Evolutionary conservation across 108 stramenopile species (phyloP).

Genomic region (Skeletonema marinoi): DNA sequence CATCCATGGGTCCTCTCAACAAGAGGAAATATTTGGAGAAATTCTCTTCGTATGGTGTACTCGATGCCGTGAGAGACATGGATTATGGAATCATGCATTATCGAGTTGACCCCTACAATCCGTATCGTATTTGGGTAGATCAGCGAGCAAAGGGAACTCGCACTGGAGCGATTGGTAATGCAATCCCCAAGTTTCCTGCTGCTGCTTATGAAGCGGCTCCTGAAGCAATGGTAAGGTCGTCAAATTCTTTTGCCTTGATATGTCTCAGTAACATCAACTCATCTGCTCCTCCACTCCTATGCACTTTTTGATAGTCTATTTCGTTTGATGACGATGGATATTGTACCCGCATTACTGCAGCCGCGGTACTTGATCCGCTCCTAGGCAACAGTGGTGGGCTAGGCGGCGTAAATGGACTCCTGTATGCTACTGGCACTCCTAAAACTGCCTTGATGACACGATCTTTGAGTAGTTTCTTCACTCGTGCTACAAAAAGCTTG

Average conservation of each 20-base stretch:
- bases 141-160: slow-evolving; percentile 38
- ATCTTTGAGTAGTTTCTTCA: slow-evolving; percentile 1
- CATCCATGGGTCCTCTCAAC: slow-evolving; percentile 35
- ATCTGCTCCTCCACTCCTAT: neutral
- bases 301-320: slow-evolving; percentile 20
- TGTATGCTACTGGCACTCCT: slow-evolving; percentile 57
- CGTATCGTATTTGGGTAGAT: slow-evolving; percentile 69
- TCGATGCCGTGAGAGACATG: slow-evolving; percentile 48
- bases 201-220: slow-evolving; percentile 52
- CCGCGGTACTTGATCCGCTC: slow-evolving; percentile 59
- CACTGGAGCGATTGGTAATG: slow-evolving; percentile 31
- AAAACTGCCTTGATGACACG: slow-evolving; percentile 1
- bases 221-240: slow-evolving; percentile 39
- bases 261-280: neutral
- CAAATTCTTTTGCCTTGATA: neutral
- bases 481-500: slow-evolving; percentile 12
- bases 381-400: slow-evolving; percentile 66
- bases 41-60: slow-evolving; percentile 41
- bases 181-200: neutral
- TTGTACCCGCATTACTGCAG: slow-evolving; percentile 62
- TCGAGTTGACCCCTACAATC: slow-evolving; percentile 75
- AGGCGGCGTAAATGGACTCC: slow-evolving; percentile 57
- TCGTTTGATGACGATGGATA: slow-evolving; percentile 75
- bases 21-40: slow-evolving; percentile 45
- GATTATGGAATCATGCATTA: slow-evolving; percentile 48